These are phyloP conservation scores for Fusarium robinianum DNA, from an alignment of 2,329 filamentous ascomycete genomes.

Conservation along the genomic window DNA sequence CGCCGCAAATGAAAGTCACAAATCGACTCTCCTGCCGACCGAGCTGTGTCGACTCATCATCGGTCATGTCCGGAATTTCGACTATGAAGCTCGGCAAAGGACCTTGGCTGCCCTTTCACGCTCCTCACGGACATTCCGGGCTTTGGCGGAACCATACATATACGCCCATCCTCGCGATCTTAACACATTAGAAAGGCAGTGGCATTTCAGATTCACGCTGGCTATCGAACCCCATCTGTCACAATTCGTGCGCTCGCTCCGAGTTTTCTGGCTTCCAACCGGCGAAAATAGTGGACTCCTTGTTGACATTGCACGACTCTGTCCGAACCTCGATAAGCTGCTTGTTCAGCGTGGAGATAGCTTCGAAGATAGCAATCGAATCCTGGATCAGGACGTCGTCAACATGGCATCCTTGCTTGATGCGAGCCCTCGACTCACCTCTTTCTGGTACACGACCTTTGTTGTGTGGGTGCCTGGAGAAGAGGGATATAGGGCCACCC, in stretches of 20 bases:
- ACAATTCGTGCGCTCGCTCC: constrained; percentile 4
- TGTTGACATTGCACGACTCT: not conserved
- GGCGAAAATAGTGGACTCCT: not conserved
- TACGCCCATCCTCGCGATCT: constrained; percentile 13
- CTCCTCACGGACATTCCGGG: constrained; percentile 2
- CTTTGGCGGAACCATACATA: constrained; percentile 1
- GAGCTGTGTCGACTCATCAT: constrained; percentile 16
- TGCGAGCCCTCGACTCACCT: constrained; percentile 10
- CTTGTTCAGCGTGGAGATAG: constrained; percentile 4
- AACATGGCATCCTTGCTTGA: constrained; percentile 10
- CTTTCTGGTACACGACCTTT: constrained; percentile 6
- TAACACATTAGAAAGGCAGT: not conserved
- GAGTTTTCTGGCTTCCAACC: not conserved
- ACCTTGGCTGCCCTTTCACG: constrained; percentile 14
- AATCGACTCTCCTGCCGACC: not conserved
- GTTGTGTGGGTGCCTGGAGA: not conserved
- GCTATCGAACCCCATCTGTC: constrained; percentile 11
- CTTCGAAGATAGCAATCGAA: not conserved
- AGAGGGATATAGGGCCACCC: not conserved
- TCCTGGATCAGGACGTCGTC: not conserved
- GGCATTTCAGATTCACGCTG: constrained; percentile 7
- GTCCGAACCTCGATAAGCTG: constrained; percentile 12
- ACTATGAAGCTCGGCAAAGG: not conserved
- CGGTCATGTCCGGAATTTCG: not conserved
- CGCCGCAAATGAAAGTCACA: not conserved